phyloP scores from a whole-genome alignment of 495 filamentous ascomycete genomes.

The Monascus purpureus region DNA sequence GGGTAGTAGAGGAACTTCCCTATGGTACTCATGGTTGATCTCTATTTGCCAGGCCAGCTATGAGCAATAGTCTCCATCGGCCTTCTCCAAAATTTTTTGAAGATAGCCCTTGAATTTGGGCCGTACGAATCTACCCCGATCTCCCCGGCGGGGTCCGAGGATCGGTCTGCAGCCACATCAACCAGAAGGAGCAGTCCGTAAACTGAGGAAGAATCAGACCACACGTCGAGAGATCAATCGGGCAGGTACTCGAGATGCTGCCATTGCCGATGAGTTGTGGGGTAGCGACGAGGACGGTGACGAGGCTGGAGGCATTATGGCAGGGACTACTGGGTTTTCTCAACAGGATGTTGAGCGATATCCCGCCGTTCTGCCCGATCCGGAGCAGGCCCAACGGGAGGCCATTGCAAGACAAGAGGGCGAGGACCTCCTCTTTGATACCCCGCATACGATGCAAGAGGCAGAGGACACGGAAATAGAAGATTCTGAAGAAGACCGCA shows the following conservation, averaged over 20 bases:
- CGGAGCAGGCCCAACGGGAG: slow-evolving; percentile 1
- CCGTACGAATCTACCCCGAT: background rate
- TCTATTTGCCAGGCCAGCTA: too few species aligned
- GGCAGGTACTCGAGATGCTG: slow-evolving; percentile 1
- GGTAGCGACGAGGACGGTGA: background rate
- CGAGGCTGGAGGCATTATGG: background rate
- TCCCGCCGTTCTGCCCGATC: background rate
- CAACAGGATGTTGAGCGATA: background rate
- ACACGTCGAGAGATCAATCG: slow-evolving; percentile 1
- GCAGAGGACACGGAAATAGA: background rate
- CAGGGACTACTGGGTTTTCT: background rate
- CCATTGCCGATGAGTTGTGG: slow-evolving; percentile 1
- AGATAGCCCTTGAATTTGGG: too few species aligned
- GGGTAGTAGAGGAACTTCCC: too few species aligned
- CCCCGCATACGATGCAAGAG: background rate
- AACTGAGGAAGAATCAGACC: slow-evolving; percentile 1
- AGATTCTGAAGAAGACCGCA: background rate
- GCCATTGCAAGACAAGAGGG: background rate
- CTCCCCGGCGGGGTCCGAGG: background rate
- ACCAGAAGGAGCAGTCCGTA: background rate
- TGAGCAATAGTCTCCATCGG: too few species aligned
- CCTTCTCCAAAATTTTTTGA: too few species aligned
- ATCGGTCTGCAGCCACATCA: background rate
- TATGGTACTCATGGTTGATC: too few species aligned
- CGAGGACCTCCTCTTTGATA: slow-evolving; percentile 1